These are phyloP conservation scores for Paraurostyla sp. DNA, from an alignment of 73 alveolate species.

Conservation along the genomic window DNA sequence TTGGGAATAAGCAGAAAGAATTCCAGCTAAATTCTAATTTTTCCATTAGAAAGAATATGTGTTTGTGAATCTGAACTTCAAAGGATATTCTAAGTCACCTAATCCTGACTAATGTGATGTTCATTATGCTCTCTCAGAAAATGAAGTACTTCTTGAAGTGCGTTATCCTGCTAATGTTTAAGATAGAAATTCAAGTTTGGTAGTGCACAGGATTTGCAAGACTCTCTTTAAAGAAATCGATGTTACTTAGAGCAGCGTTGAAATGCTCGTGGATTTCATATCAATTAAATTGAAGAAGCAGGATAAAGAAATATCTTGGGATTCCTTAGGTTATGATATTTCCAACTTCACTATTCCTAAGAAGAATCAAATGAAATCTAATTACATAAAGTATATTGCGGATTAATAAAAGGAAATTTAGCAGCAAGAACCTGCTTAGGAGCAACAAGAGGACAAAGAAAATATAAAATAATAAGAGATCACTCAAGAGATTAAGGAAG, in stretches of 20 bases:
- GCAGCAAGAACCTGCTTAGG: too few species aligned
- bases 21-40: constrained; percentile 3
- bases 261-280: constrained; percentile 45
- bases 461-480: too few species aligned
- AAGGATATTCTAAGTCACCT: constrained; percentile 1
- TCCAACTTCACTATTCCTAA: not conserved
- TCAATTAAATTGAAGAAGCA: constrained; percentile 43
- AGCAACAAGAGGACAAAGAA: too few species aligned
- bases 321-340: constrained; percentile 33
- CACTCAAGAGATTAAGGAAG: too few species aligned
- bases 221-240: constrained; percentile 56
- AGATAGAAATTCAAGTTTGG: not conserved
- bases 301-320: constrained; percentile 44
- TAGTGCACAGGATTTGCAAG: constrained; percentile 25
- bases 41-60: constrained; percentile 28
- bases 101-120: too few species aligned
- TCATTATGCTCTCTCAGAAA: constrained; percentile 39
- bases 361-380: not conserved
- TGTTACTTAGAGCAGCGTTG: constrained; percentile 1
- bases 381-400: not conserved
- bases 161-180: not conserved
- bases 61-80: constrained; percentile 20
- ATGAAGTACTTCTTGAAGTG: constrained; percentile 38
- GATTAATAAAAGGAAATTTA: not conserved
- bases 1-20: constrained; percentile 13